Base-by-base conservation (phyloP, 495 filamentous ascomycete species). In the Bacidia gigantensis region DNA sequence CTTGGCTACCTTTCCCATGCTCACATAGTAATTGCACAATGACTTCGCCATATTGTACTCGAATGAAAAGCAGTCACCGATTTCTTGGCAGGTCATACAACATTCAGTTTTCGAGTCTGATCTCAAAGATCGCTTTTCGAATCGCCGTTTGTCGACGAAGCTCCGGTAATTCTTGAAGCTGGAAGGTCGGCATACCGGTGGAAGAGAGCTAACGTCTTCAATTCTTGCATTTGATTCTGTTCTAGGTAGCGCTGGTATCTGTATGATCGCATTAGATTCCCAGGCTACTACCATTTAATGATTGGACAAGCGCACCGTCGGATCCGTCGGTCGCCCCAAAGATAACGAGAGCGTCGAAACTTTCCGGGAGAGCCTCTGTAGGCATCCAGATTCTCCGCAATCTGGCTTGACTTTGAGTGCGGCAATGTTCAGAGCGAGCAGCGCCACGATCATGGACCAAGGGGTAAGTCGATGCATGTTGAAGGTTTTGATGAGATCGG, bases 61-160 rank as follows among this genome's bases (percentile, higher is more conserved):
- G n/a, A 50, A 50, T 18, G 47, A 50, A 38, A 50, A 35, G 47
- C 47, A 50, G 17, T 50, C 47, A 12, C 47, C 47, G 25, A 50
- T 5, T 10, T n/a, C 26, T n/a, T 50, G 32, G 38, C 47, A 50
- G 25, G 21, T 35, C 11, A 50, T 18, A 23, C 47, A 50, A 17
- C 47, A 50, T 7, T 26, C 47, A 9, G 47, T 20, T 26, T 50
- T 50, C 32, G 47, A 50, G 5, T 50, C 20, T 20, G 47, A 50
- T n/a, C 20, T 21, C 11, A 20, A 23, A 24, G 47, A 18, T 20
- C 47, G 25, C 29, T 50, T 50, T 17, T 50, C 47, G 22, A 50
- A 38, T 5, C 18, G 24, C 21, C 47, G 24, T 0, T 50, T 20
- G 22, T 38, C 26, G 24, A 50, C 47, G 22, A 38, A 50, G 32